Evolutionary conservation across 305 asterid genomes (phyloP), one percentile per base, ranked within the genome.

Genomic region (Solanum chacoense): DNA sequence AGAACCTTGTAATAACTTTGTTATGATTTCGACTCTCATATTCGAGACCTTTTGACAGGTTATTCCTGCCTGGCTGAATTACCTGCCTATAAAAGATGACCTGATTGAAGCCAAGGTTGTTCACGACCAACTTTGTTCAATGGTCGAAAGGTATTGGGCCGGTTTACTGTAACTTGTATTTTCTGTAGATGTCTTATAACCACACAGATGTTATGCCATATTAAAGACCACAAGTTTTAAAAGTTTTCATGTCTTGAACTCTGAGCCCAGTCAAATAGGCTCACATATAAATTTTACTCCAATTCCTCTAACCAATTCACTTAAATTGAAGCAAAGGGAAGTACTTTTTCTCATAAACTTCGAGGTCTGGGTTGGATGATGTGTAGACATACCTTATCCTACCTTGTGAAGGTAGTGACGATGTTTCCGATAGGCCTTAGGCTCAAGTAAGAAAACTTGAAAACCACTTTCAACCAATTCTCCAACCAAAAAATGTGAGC

Each of bases 71-170:
- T 90, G 91, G 91, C 29, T 90, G 86, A 86, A 88, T 87, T 90
- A 85, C 85, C 87, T 90, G 42, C 90, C 91, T 4, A 88, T 90
- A 84, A 90, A 90, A 88, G 90, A 87, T 75, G 90, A 90, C 76
- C 67, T 88, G 77, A 90, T 90, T 31, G 91, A 90, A 72, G 91
- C 91, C 29, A 90, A 88, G 84, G 90, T 74, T 76, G 91, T 90
- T 69, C 91, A 90, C 65, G 91, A 90, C 77, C 91, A 84, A 88
- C 91, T 90, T 40, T 90, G 91, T 90, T 88, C 90, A 85, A 90
- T 90, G 90, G 90, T 90, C 4, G 91, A 85, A 85, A 85, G 91
- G 91, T 90, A 88, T 31, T 78, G 85, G 71, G 42, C 59, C 45
- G 6, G 38, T 26, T 45, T 85, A 40, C 88, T 85, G 36, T 36